Evolutionary conservation across 805 yeast genomes (phyloP).

Genomic region (Candida oleophila): DNA sequence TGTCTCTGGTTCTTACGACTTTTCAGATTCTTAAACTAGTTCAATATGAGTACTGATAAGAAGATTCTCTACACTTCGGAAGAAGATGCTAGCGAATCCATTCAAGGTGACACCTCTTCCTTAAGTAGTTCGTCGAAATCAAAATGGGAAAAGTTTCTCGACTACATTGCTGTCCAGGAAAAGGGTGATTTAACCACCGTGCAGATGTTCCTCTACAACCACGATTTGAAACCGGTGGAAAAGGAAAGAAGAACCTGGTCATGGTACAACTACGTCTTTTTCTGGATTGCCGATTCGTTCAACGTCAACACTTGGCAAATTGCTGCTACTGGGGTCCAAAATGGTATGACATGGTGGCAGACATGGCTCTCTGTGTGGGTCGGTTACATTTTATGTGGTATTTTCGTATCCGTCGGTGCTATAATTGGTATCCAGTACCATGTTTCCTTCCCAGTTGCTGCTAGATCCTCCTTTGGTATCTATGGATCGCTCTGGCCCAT

Average conservation of each 20-base stretch:
- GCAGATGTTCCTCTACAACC: conserved; percentile 68
- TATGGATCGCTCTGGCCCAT: conserved; percentile 89
- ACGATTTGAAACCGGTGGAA: conserved; percentile 80
- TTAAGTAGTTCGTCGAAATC: conserved; percentile 9
- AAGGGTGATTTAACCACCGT: conserved; percentile 46
- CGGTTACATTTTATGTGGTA: conserved; percentile 71
- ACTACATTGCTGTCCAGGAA: conserved; percentile 29
- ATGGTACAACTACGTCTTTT: conserved; percentile 76
- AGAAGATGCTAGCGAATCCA: neutral
- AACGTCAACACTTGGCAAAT: conserved; percentile 91
- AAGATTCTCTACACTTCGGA: neutral
- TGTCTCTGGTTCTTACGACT: too few species aligned
- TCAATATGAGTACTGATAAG: neutral
- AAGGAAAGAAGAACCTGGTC: conserved; percentile 75
- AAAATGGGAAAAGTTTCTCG: conserved; percentile 6
- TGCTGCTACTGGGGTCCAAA: conserved; percentile 78
- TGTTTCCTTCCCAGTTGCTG: conserved; percentile 79
- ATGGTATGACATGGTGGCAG: conserved; percentile 88
- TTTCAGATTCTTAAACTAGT: too few species aligned
- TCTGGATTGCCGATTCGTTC: conserved; percentile 89
- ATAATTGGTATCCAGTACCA: conserved; percentile 81
- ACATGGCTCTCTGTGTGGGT: conserved; percentile 88
- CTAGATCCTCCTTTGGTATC: conserved; percentile 81
- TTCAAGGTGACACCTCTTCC: conserved; percentile 2
- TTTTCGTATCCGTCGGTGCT: conserved; percentile 68